Conservation (phyloP, 169 alveolate species). For the Plasmodium berghei region DNA sequence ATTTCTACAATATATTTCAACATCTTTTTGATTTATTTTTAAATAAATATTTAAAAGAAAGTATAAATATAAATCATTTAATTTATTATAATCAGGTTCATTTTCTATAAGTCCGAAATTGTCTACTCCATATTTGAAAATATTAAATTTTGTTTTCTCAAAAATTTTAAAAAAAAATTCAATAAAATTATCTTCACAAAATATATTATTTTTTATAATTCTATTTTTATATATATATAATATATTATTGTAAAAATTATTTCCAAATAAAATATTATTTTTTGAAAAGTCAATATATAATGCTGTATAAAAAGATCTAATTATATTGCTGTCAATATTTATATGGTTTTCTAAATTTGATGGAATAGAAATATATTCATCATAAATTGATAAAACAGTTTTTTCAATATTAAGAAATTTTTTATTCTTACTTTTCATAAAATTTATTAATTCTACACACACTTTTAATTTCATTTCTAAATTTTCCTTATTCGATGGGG, state of each 20-base stretch:
- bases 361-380: neutral
- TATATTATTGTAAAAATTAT: conserved; percentile 19
- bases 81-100: neutral
- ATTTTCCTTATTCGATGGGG: neutral
- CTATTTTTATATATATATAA: conserved; percentile 25
- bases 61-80: neutral
- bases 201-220: neutral
- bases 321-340: neutral
- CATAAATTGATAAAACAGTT: conserved; percentile 5
- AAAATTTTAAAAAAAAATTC: conserved; percentile 4
- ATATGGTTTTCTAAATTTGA: no score
- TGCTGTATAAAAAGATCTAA: conserved; percentile 25
- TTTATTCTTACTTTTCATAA: conserved; percentile 19
- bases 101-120: neutral
- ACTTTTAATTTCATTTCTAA: conserved; percentile 5
- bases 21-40: neutral
- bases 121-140: neutral
- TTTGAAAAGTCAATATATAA: neutral
- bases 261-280: conserved; percentile 12
- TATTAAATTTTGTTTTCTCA: neutral
- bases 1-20: neutral
- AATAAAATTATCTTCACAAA: conserved; percentile 30
- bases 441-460: conserved; percentile 24
- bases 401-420: conserved; percentile 12
- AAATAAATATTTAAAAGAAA: neutral